Evolutionary conservation across 2,329 filamentous ascomycete genomes (phyloP), one percentile per base, ranked within the genome.

Genomic region (Colletotrichum kahawae): DNA sequence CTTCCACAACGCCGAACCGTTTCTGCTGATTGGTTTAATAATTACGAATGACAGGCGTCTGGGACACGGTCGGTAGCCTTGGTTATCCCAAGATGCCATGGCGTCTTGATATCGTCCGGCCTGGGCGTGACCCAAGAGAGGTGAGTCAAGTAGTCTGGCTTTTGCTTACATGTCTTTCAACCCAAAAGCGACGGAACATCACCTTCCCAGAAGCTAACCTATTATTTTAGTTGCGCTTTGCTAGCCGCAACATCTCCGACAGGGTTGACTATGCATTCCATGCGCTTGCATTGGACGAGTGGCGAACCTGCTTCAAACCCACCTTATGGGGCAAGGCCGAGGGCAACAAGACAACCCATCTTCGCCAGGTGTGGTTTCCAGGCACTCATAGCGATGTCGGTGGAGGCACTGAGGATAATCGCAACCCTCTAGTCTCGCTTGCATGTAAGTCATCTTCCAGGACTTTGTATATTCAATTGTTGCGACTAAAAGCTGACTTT

Each of bases 341-440:
- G 5, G 76, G 78, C 29, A 74, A 66, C 16, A 73, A 24, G 1
- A 60, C 68, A 12, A 77, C 77, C 7, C 67, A 77, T 9, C 78
- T 80, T 24, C 73, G 76, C 14, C 79, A 80, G 48, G 78, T 79
- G 12, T 90, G 88, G 88, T 93, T 93, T 78, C 88, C 91, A 0
- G 91, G 91, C 18, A 87, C 87, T 67, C 91, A 93, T 79, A 90
- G 88, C 16, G 90, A 92, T 73, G 90, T 92, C 64, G 90, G 90
- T 6, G 91, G 90, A 36, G 91, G 90, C 2, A 91, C 89, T 87
- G 64, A 76, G 4, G 76, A 78, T 7, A 76, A 79, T 43, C 78
- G 79, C 33, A 78, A 79, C 12, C 77, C 78, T 54, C 78, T 71
- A 2, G 79, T 80, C 10, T 64, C 79, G 3, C 67, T 80, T n/a